Conservation (phyloP, 1,139 yeast species). For the Tardiomyces depauwii region DNA sequence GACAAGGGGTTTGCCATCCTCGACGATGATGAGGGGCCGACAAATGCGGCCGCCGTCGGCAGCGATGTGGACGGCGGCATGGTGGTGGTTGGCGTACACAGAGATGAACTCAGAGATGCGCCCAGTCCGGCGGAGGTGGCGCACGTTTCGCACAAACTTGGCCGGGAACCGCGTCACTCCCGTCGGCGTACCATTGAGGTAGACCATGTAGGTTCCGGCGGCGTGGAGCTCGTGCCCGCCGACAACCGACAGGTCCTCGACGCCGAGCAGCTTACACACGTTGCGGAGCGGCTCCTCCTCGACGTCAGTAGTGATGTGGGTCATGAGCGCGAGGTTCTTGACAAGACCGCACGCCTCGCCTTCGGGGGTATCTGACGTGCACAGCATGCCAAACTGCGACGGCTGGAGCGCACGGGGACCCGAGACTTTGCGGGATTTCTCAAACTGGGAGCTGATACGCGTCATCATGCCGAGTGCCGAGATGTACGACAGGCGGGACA, state of each 20-base stretch:
- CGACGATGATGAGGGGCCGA: slow-evolving; percentile 87
- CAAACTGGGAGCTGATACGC: slow-evolving; percentile 95
- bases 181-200: slow-evolving; percentile 84
- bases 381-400: slow-evolving; percentile 96
- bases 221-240: slow-evolving; percentile 80
- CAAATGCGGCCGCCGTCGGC: slow-evolving; percentile 99
- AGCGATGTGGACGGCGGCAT: slow-evolving; percentile 89
- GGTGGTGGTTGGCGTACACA: slow-evolving; percentile 81
- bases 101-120: slow-evolving; percentile 84
- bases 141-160: slow-evolving; percentile 66
- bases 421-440: slow-evolving; percentile 92
- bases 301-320: slow-evolving; percentile 97
- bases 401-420: slow-evolving; percentile 99
- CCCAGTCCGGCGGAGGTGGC: slow-evolving; percentile 74
- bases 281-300: slow-evolving; percentile 82
- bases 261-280: slow-evolving; percentile 74
- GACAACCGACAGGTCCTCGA: slow-evolving; percentile 70
- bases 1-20: slow-evolving; percentile 59
- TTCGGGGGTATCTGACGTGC: slow-evolving; percentile 99
- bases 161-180: slow-evolving; percentile 85
- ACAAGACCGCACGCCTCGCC: slow-evolving; percentile 99
- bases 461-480: slow-evolving; percentile 99
- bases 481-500: slow-evolving; percentile 81
- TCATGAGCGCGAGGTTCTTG: slow-evolving; percentile 92
- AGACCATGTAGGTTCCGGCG: slow-evolving; percentile 69